Conservation (phyloP, 495 filamentous ascomycete species). For the Rhizodiscina lignyota region DNA sequence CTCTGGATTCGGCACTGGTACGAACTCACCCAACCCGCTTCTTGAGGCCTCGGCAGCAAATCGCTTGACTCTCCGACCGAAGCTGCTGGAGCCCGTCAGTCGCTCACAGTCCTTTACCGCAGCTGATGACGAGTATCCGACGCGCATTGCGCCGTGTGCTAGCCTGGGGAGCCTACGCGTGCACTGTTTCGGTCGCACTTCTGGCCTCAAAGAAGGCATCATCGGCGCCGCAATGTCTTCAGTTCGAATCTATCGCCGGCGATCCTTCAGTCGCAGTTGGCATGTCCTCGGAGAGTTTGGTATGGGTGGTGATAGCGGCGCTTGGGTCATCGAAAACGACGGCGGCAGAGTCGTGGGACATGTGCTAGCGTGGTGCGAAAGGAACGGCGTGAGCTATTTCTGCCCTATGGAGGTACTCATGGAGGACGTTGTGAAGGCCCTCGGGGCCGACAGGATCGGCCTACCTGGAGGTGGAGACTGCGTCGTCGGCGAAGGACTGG, state of each 20-base stretch:
- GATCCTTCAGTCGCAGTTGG: constrained; percentile 67
- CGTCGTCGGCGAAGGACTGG: too few relatives aligned
- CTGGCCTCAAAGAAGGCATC: constrained; percentile 59
- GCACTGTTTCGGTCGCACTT: constrained; percentile 84
- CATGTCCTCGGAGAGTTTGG: constrained; percentile 58
- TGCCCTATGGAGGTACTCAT: constrained; percentile 86
- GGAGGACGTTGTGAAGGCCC: constrained; percentile 62
- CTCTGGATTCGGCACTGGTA: not conserved
- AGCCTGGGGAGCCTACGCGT: constrained; percentile 55
- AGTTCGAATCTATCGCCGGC: constrained; percentile 67
- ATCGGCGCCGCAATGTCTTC: constrained; percentile 61
- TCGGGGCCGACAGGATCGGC: constrained; percentile 38
- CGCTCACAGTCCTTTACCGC: constrained; percentile 8
- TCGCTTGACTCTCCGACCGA: constrained; percentile 3
- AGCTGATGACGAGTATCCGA: constrained; percentile 22
- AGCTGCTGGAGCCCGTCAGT: constrained; percentile 12
- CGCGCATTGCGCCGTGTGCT: constrained; percentile 17
- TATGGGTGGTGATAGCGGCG: constrained; percentile 79
- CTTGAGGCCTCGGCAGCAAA: not conserved
- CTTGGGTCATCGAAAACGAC: constrained; percentile 78
- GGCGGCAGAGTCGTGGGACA: constrained; percentile 74
- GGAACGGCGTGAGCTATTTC: constrained; percentile 66
- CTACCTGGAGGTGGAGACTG: constrained; percentile 27
- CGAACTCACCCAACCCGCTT: too few relatives aligned
- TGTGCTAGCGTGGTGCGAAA: constrained; percentile 69